phyloP scores from a whole-genome alignment of 768 basidiomycete species.

The Butyriboletus loyo region DNA sequence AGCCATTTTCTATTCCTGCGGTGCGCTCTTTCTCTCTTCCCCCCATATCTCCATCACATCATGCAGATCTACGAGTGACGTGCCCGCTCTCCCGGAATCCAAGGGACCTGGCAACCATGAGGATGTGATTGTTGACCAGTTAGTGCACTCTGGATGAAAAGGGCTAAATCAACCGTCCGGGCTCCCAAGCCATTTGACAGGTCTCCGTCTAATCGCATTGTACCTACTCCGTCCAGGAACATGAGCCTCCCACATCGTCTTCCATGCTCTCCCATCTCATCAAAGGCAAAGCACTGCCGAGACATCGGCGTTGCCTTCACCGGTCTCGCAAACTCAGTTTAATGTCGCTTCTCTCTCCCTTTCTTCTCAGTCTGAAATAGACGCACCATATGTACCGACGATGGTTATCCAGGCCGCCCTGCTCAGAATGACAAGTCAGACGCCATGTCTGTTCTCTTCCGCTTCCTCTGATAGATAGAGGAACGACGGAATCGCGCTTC shows the following conservation, averaged over 20 bases:
- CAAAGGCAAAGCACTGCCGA: conserved; percentile 26
- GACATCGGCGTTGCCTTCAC: conserved; percentile 9
- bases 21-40: background rate
- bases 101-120: no score
- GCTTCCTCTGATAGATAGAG: background rate
- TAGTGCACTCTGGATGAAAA: no score
- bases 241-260: conserved; percentile 52
- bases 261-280: conserved; percentile 58
- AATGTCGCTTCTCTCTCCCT: background rate
- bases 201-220: conserved; percentile 18
- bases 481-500: background rate
- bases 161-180: conserved; percentile 6
- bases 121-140: no score
- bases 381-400: conserved; percentile 1
- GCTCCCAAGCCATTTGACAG: background rate
- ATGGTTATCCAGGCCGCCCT: background rate
- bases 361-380: conserved; percentile 10
- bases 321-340: background rate
- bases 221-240: conserved; percentile 57
- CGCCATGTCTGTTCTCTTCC: no score
- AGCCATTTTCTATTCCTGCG: background rate
- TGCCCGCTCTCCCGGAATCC: no score
- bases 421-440: background rate
- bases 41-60: background rate
- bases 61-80: no score